A percentile compares a stretch with the other conserved stretches of the same genome.
Conservation (phyloP, 129 eudicot species). For the Calendula officinalis region DNA sequence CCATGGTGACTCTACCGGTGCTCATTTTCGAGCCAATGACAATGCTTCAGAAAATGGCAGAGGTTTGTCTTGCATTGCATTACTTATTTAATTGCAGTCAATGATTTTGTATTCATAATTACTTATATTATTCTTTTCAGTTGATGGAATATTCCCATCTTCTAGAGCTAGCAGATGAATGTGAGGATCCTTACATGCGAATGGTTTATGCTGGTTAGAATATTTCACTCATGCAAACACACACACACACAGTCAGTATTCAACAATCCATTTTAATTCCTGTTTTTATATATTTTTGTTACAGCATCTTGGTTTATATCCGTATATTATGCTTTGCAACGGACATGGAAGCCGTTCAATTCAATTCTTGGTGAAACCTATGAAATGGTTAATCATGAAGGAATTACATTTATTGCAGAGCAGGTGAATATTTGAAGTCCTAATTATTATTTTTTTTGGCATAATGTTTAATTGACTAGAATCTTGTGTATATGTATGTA, state of each 20-base stretch:
- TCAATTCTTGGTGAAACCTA: conserved; percentile 98
- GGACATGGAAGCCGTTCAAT: conserved; percentile 98
- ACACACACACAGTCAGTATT: not conserved
- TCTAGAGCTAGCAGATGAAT: conserved; percentile 75
- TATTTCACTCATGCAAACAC: conserved; percentile 12
- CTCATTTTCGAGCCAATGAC: conserved; percentile 98
- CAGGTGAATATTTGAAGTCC: conserved; percentile 49
- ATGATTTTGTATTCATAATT: not conserved
- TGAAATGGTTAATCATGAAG: conserved; percentile 85
- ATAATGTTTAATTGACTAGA: not conserved
- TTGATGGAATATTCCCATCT: conserved; percentile 89
- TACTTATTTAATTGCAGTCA: conserved; percentile 6
- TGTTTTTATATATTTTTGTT: conserved; percentile 18
- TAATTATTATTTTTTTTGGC: not conserved
- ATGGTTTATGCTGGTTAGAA: conserved; percentile 77
- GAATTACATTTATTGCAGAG: conserved; percentile 82
- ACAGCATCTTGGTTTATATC: conserved; percentile 88
- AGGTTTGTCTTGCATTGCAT: conserved; percentile 48
- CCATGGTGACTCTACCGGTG: conserved; percentile 94
- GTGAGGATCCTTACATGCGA: conserved; percentile 93
- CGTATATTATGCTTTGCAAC: conserved; percentile 71
- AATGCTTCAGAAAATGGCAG: conserved; percentile 97
- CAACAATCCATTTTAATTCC: conserved; percentile 1
- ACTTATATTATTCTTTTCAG: conserved; percentile 34
- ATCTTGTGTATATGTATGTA: not conserved